A percentile compares a stretch with the other conserved stretches of the same genome.
Evolutionary conservation across 192 early-diverging fungal species (phyloP).

Genomic region (Haplosporangium gracile): DNA sequence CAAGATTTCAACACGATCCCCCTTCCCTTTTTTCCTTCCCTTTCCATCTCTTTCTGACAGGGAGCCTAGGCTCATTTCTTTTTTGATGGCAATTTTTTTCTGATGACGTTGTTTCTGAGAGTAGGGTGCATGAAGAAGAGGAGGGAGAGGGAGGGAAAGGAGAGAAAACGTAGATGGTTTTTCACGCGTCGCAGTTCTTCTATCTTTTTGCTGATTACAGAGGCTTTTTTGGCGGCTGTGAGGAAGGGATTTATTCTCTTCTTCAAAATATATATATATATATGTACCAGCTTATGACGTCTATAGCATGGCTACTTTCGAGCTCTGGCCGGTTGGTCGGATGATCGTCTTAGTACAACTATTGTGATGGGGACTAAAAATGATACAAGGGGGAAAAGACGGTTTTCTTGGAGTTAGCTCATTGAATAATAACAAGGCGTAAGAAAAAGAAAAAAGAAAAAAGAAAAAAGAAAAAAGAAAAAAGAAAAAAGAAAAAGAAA

Average conservation of each 20-base stretch:
- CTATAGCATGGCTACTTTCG: background rate
- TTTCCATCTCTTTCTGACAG: background rate
- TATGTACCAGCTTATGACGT: background rate
- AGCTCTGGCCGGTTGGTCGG: background rate
- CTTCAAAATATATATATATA: background rate
- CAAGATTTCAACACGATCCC: background rate
- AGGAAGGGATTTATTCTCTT: background rate
- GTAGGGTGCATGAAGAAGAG: background rate
- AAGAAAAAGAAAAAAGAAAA: too few relatives aligned
- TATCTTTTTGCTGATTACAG: background rate
- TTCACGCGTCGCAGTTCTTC: background rate
- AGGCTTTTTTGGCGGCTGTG: too few relatives aligned
- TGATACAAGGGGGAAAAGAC: background rate
- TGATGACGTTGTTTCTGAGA: background rate
- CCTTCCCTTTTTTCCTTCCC: background rate
- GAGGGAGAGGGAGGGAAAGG: too few relatives aligned
- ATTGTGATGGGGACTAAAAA: background rate
- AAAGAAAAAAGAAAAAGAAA: too few relatives aligned
- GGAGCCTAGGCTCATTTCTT: background rate
- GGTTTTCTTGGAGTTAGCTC: background rate
- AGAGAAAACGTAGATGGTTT: background rate
- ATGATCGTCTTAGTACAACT: background rate
- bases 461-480: too few relatives aligned
- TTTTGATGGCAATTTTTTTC: background rate
- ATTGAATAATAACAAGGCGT: background rate